phyloP scores from a whole-genome alignment of 345 rosid species.

The Salix exigua region DNA sequence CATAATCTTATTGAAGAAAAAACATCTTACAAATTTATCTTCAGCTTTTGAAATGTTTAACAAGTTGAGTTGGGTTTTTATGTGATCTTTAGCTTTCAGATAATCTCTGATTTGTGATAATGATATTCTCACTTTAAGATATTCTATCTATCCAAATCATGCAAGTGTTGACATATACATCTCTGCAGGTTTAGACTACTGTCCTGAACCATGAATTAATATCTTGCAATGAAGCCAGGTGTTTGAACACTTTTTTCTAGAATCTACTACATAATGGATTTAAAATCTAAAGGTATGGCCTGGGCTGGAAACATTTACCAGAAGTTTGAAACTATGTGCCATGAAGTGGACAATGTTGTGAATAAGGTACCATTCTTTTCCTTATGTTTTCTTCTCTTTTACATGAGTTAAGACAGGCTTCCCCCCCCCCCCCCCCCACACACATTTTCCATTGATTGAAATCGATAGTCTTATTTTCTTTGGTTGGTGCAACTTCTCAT shows the following conservation, averaged over 20 bases:
- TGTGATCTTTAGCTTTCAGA: too few species aligned
- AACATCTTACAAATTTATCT: background rate
- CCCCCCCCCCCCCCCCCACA: too few species aligned
- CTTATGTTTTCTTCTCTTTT: background rate
- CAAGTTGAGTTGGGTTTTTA: too few species aligned
- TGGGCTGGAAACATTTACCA: constrained; percentile 68
- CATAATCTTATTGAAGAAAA: background rate
- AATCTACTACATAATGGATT: constrained; percentile 38
- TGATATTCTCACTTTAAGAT: background rate
- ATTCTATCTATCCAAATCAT: background rate
- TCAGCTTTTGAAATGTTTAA: background rate
- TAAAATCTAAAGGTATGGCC: constrained; percentile 40
- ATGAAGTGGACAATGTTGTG: constrained; percentile 57
- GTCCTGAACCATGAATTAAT: background rate
- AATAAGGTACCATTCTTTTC: constrained; percentile 38
- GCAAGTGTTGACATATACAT: background rate
- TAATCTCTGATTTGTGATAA: too few species aligned
- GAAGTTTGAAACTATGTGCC: constrained; percentile 62
- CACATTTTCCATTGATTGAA: background rate
- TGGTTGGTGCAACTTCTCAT: background rate
- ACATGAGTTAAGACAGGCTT: background rate
- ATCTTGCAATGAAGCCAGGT: background rate
- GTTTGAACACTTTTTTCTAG: background rate
- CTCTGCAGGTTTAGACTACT: background rate
- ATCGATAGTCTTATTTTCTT: background rate